Percentiles rank a stretch among this genome's conserved stretches.
These are phyloP conservation scores for Solanum bukasovii DNA, from an alignment of 257 asterid genomes.

Conservation along the genomic window DNA sequence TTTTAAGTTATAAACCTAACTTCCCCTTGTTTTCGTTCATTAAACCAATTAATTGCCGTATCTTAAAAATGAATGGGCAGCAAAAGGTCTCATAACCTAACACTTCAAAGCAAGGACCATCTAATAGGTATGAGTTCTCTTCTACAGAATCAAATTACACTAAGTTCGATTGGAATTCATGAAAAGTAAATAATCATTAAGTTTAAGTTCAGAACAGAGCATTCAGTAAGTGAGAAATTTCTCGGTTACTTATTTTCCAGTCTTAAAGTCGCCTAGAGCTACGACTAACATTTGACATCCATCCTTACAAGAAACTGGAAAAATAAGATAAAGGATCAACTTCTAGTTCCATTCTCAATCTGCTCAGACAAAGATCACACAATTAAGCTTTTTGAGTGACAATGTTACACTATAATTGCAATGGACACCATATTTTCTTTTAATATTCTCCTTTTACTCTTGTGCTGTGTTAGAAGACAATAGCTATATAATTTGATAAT, in stretches of 20 bases:
- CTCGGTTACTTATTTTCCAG: background rate
- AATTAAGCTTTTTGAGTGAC: background rate
- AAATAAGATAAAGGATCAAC: background rate
- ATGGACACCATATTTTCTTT: background rate
- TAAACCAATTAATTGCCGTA: background rate
- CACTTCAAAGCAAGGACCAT: background rate
- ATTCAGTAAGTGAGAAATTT: background rate
- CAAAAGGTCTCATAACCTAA: background rate
- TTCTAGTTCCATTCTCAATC: background rate
- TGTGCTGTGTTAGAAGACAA: background rate
- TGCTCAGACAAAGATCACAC: background rate
- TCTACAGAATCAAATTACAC: background rate
- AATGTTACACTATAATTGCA: background rate
- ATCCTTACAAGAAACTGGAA: background rate
- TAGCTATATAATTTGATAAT: background rate
- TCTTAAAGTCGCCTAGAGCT: background rate
- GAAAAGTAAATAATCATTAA: background rate
- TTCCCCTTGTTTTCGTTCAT: background rate
- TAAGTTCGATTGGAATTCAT: background rate
- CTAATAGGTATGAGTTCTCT: background rate
- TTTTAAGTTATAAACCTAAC: background rate
- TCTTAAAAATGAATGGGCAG: background rate
- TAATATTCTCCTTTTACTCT: background rate
- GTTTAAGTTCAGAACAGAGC: background rate
- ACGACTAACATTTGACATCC: background rate